Conservation (phyloP, 352 stramenopile genomes). For the Aphanomyces invadans region DNA sequence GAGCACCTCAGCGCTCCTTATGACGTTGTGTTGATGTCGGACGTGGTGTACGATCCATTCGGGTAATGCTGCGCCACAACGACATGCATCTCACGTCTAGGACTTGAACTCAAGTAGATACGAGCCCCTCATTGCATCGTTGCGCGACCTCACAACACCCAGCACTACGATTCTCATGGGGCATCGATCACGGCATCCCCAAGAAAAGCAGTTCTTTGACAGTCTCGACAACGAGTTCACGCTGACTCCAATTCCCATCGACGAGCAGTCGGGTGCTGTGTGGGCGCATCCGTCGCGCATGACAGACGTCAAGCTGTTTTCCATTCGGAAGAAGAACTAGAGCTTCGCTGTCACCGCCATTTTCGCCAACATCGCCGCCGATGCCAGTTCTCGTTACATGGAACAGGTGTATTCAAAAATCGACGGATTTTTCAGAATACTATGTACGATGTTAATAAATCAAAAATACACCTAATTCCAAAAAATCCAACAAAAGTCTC, state of each 20-base stretch:
- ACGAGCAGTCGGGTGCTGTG: background rate
- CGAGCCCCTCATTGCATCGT: slow-evolving; percentile 48
- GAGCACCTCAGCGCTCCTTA: slow-evolving; percentile 34
- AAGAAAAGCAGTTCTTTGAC: slow-evolving; percentile 77
- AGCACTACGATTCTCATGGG: slow-evolving; percentile 61
- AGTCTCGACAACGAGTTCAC: slow-evolving; percentile 31
- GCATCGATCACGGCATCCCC: slow-evolving; percentile 66
- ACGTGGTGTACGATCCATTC: slow-evolving; percentile 75
- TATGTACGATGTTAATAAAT: too few species aligned
- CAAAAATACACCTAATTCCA: too few species aligned
- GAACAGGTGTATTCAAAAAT: too few species aligned
- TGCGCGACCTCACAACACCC: slow-evolving; percentile 35
- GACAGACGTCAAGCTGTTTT: slow-evolving; percentile 21
- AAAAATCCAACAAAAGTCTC: too few species aligned
- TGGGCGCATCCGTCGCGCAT: slow-evolving; percentile 22
- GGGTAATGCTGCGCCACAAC: slow-evolving; percentile 31
- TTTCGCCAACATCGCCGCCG: too few species aligned
- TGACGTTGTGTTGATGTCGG: slow-evolving; percentile 65
- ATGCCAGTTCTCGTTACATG: too few species aligned
- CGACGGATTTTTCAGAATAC: too few species aligned
- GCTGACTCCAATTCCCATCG: background rate
- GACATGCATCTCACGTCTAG: too few species aligned
- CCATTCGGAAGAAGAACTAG: background rate
- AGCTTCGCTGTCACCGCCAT: background rate
- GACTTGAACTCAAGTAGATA: too few species aligned